Base-by-base conservation (phyloP, 2,329 filamentous ascomycete species). In the Colletotrichum neosansevieriae region DNA sequence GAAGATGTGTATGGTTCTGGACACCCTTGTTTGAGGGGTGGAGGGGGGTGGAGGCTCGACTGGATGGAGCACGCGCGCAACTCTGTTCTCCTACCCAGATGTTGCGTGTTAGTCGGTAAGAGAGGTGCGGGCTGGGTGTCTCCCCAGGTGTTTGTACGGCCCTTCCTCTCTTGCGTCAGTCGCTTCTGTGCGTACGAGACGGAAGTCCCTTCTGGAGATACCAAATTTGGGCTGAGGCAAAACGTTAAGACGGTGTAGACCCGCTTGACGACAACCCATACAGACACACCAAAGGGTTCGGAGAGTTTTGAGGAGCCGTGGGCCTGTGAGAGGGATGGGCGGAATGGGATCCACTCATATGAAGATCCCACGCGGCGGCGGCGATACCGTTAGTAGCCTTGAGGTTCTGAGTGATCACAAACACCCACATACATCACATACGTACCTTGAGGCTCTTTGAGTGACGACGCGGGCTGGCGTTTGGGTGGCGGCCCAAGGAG, bases 361-460 rank as follows among this genome's bases (percentile, higher is more conserved):
- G 17, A 56, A 34, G 40, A 44, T 66, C 21, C 15, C 50, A 59
- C 13, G 40, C 32, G 24, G 54, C 49, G 17, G 61, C 56, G 49
- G 54, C 56, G 11, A 64, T 49, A 64, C 60, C 65, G 63, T 42
- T 47, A 24, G 4, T 40, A 7, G 32, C 47, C 11, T 7, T 29
- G 21, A 29, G 47, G 32, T 50, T 13, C 13, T n/a, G 47, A n/a
- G n/a, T 0, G 47, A 50, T n/a, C n/a, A 29, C 47, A 21, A 34
- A 54, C 24, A 54, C 50, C 36, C 32, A 40, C 24, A 21, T 19
- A n/a, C 17, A n/a, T 61, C n/a, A 42, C 38, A 19, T 21, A 59
- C 44, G 45, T 53, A 21, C 38, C 38, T 11, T 69, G 66, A 69
- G 66, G 66, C 66, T 69, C 66, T 66, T 60, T 59, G 40, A 29